phyloP scores from a whole-genome alignment of 305 asterid genomes.

The Plantago lanceolata region DNA sequence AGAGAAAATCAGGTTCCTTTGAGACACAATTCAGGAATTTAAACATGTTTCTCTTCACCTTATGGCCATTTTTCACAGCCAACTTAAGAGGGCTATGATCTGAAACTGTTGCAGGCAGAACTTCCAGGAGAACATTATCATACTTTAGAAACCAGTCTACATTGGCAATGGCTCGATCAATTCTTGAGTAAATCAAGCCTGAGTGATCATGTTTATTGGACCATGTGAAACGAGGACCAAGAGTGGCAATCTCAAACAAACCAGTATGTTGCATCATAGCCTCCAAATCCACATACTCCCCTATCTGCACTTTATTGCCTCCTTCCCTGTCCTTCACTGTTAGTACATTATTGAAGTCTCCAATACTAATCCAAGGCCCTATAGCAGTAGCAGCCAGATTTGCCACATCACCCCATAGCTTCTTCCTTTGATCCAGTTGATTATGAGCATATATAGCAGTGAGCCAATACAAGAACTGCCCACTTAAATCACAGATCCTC shows the following conservation, averaged over 20 bases:
- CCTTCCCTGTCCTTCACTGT: not conserved
- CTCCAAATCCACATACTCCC: not conserved
- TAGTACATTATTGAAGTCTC: not conserved
- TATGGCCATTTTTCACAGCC: too few species aligned
- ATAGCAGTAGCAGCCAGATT: not conserved
- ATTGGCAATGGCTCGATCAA: not conserved
- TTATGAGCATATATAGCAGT: not conserved
- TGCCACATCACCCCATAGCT: not conserved
- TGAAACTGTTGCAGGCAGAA: not conserved
- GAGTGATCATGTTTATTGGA: not conserved
- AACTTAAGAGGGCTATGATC: too few species aligned
- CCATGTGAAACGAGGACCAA: not conserved
- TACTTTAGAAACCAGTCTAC: not conserved
- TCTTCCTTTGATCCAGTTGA: not conserved
- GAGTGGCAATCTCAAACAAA: not conserved
- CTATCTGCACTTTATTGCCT: not conserved
- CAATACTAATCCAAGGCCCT: not conserved
- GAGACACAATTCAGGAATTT: too few species aligned
- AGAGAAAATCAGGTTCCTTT: not conserved
- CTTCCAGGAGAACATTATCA: not conserved
- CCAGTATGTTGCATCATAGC: not conserved
- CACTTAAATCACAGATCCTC: not conserved
- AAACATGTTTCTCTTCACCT: too few species aligned
- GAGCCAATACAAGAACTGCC: not conserved
- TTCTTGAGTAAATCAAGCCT: not conserved